Evolutionary conservation across 2,329 filamentous ascomycete genomes (phyloP), one percentile per base, ranked within the genome.

Genomic region (Colletotrichum shisoi): DNA sequence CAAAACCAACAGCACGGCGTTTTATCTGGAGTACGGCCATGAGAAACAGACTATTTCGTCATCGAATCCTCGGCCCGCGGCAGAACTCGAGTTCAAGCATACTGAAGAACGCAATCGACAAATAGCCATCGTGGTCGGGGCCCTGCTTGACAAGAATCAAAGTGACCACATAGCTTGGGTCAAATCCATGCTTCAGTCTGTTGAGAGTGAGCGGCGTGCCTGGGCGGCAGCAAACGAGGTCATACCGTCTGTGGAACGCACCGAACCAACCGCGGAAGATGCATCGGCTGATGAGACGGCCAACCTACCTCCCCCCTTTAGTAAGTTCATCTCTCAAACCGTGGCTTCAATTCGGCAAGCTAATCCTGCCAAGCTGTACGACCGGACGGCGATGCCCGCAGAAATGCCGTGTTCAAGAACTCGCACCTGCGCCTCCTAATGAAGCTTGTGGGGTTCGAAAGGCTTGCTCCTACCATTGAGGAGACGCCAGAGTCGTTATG

Each of bases 11-110:
- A 86, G 87, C 52, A 97, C 92, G 0, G 85, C 93, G 0, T 92
- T 91, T 78, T 98, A 93, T 75, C 84, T 99, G 5, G 94, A 98
- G 74, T 93, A 94, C 73, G 95, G 95, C 0, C 91, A 92, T 72
- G 93, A 97, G 73, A 92, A 89, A 74, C 93, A 94, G 71, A 87
- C 89, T 0, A 76, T 89, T 27, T 84, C 85, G 21, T 82, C 84
- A 19, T 74, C 78, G n/a, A 84, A 87, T 49, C 85, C 89, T 11
- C 87, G 87, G 71, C 86, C 92, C 3, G 93, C 89, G 0, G 91
- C 91, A 12, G 92, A 96, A 74, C 82, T 99, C 21, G 91, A 95
- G 72, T 91, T 99, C 71, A 92, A 91, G 72, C 84, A 89, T 49
- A 87, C 85, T 1, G 85, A 91, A 70, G 89, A 90, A 48, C 83